Percentiles rank a stretch among this genome's conserved stretches.
Conservation (phyloP, 2,329 filamentous ascomycete species). For the Neofusicoccum kwambonambiense region DNA sequence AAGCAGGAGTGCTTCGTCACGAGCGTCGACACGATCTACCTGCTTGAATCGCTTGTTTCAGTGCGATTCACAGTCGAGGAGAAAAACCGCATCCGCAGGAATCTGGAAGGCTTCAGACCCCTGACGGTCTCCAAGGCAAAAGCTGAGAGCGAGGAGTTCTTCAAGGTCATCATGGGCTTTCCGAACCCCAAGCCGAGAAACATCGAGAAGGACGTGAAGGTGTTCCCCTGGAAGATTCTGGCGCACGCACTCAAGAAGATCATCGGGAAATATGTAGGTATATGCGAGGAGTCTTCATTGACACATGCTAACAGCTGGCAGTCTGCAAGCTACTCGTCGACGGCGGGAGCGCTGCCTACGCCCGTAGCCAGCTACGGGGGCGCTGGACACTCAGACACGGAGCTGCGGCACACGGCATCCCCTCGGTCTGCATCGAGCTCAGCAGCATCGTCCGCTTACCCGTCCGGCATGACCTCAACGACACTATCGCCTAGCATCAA, state of each 20-base stretch:
- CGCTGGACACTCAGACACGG: constrained; percentile 46
- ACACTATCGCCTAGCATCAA: constrained; percentile 46
- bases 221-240: constrained; percentile 94
- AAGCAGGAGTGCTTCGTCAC: constrained; percentile 90
- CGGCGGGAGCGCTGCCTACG: constrained; percentile 50
- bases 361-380: constrained; percentile 35
- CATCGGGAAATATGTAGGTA: constrained; percentile 86
- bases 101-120: constrained; percentile 90
- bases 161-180: constrained; percentile 98
- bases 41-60: constrained; percentile 88
- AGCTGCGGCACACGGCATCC: constrained; percentile 48
- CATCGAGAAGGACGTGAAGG: constrained; percentile 99
- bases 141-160: constrained; percentile 90
- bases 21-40: constrained; percentile 91
- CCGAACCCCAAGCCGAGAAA: constrained; percentile 92
- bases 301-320: constrained; percentile 39
- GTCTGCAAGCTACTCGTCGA: constrained; percentile 70
- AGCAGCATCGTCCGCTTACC: constrained; percentile 45
- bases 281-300: not conserved
- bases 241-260: constrained; percentile 91
- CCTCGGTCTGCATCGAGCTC: constrained; percentile 50
- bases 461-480: constrained; percentile 40
- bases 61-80: constrained; percentile 91
- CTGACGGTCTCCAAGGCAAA: constrained; percentile 92
- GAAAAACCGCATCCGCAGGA: constrained; percentile 95